Conservation (phyloP, 2,329 filamentous ascomycete species). For the Exophiala oligosperma region DNA sequence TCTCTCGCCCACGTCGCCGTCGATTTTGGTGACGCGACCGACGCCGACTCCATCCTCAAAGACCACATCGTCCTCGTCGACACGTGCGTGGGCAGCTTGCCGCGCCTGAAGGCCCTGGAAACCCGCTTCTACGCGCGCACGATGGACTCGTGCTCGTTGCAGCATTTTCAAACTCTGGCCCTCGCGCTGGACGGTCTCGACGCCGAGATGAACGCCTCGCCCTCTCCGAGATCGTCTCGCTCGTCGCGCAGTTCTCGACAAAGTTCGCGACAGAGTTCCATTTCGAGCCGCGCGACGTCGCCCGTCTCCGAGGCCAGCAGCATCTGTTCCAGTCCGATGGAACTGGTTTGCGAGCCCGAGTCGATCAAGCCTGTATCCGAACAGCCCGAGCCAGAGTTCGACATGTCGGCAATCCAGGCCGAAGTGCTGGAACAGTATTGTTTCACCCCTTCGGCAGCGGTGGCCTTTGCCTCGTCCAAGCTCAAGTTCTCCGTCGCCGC, state of each 20-base stretch:
- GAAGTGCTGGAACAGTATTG: slow-evolving; percentile 24
- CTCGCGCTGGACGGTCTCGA: slow-evolving; percentile 23
- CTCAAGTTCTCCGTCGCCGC: slow-evolving; percentile 25
- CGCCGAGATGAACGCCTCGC: slow-evolving; percentile 24
- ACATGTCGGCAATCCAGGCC: slow-evolving; percentile 21
- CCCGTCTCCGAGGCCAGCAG: neutral
- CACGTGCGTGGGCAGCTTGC: slow-evolving; percentile 20
- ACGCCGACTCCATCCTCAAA: slow-evolving; percentile 23
- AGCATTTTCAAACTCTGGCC: slow-evolving; percentile 23
- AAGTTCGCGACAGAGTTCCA: slow-evolving; percentile 12
- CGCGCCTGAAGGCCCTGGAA: slow-evolving; percentile 20
- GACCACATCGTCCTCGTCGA: slow-evolving; percentile 25
- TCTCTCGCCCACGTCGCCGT: slow-evolving; percentile 22
- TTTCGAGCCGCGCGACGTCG: slow-evolving; percentile 11
- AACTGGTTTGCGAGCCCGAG: neutral
- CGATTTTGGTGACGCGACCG: slow-evolving; percentile 22
- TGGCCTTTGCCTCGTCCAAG: slow-evolving; percentile 21
- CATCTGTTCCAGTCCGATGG: neutral
- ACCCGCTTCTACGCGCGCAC: slow-evolving; percentile 25
- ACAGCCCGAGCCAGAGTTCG: slow-evolving; percentile 12
- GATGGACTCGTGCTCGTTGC: slow-evolving; percentile 17
- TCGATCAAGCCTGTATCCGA: neutral
- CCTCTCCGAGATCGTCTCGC: slow-evolving; percentile 19
- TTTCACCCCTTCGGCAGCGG: slow-evolving; percentile 21
- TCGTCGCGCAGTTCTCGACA: slow-evolving; percentile 13